Evolutionary conservation across 257 asterid genomes (phyloP).

Genomic region (Vinca minor): DNA sequence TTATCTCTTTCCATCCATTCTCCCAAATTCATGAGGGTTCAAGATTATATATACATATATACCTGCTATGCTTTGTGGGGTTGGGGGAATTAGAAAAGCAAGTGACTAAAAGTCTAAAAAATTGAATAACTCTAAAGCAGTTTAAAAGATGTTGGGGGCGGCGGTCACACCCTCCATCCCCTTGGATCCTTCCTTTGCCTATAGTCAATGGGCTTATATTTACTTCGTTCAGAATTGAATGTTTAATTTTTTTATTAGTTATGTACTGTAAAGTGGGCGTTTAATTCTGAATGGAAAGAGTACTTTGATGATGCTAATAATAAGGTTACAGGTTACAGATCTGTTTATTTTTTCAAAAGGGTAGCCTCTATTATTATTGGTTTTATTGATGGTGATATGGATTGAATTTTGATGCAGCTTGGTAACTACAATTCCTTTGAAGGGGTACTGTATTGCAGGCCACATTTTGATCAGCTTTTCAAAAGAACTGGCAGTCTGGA

Average conservation of each 20-base stretch:
- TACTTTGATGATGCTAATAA: neutral
- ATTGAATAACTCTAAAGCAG: too few species aligned
- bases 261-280: too few species aligned
- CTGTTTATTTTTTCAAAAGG: neutral
- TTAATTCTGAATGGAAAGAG: too few species aligned
- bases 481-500: conserved; percentile 94
- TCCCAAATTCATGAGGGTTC: neutral
- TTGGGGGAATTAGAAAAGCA: too few species aligned
- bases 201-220: neutral
- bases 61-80: too few species aligned
- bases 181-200: too few species aligned
- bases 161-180: too few species aligned
- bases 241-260: too few species aligned
- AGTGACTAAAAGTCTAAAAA: too few species aligned
- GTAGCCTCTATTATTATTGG: neutral
- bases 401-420: conserved; percentile 36
- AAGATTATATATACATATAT: too few species aligned
- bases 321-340: neutral
- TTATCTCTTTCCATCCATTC: neutral
- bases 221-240: too few species aligned
- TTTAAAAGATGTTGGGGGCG: too few species aligned
- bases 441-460: conserved; percentile 97
- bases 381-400: neutral
- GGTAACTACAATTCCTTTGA: conserved; percentile 93
- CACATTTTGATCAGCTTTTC: conserved; percentile 97